Percentiles rank a stretch among this genome's conserved stretches.
These are phyloP conservation scores for Rhizophagus sp. DNA, from an alignment of 192 early-diverging fungal species.

Conservation along the genomic window DNA sequence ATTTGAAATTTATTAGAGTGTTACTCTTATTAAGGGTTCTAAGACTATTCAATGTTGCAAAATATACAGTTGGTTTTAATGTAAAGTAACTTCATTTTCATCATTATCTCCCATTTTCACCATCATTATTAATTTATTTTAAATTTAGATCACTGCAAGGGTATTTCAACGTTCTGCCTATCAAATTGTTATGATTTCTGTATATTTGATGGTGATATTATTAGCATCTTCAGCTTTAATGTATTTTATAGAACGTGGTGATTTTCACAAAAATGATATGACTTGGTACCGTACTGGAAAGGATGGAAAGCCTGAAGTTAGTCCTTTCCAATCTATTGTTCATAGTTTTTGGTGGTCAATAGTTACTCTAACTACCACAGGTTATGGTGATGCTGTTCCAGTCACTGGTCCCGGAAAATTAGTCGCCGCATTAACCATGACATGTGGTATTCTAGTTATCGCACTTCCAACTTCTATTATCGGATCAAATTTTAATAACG, in stretches of 20 bases:
- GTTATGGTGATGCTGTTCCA: conserved; percentile 56
- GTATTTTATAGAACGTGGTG: conserved; percentile 28
- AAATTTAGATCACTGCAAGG: conserved; percentile 3
- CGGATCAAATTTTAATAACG: conserved; percentile 53
- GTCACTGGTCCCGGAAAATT: conserved; percentile 50
- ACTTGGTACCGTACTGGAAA: conserved; percentile 22
- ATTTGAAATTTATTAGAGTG: background rate
- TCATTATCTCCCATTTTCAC: background rate
- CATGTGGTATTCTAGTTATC: conserved; percentile 55
- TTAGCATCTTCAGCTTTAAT: conserved; percentile 24
- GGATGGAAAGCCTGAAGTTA: conserved; percentile 30
- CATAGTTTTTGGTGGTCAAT: conserved; percentile 56
- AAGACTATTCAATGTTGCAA: background rate
- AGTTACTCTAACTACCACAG: conserved; percentile 55
- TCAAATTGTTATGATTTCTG: conserved; percentile 28
- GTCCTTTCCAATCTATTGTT: conserved; percentile 55
- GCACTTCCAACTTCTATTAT: conserved; percentile 60
- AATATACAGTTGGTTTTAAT: background rate
- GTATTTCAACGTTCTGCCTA: conserved; percentile 26
- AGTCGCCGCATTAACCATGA: conserved; percentile 51
- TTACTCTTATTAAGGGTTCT: conserved; percentile 9
- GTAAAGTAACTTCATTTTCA: background rate
- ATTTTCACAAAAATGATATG: background rate
- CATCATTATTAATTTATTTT: background rate
- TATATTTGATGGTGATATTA: conserved; percentile 19